Evolutionary conservation across 345 rosid species (phyloP).

Genomic region (Euphorbia tirucalli): DNA sequence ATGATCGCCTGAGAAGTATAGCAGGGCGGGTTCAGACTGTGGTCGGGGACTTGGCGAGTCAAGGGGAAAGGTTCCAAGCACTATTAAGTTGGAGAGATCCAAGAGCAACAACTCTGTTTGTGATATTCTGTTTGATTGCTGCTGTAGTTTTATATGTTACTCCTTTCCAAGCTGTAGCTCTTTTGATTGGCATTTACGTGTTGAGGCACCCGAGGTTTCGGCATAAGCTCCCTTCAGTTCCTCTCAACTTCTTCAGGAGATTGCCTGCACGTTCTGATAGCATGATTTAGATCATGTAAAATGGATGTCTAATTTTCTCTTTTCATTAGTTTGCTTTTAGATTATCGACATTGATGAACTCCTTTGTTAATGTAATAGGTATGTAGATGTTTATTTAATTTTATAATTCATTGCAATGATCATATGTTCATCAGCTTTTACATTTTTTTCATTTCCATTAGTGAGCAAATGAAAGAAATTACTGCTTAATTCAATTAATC

Average conservation of each 20-base stretch:
- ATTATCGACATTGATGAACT: not conserved
- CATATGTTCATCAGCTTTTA: too few species aligned
- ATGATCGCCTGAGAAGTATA: conserved; percentile 31
- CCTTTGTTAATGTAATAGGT: not conserved
- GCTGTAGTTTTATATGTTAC: conserved; percentile 32
- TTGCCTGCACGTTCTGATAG: conserved; percentile 34
- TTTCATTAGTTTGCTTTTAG: not conserved
- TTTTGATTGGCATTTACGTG: conserved; percentile 25
- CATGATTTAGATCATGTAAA: conserved; percentile 17
- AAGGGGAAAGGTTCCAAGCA: conserved; percentile 34
- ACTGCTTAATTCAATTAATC: too few species aligned
- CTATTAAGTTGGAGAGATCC: conserved; percentile 37
- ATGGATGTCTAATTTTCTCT: not conserved
- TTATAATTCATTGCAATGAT: not conserved
- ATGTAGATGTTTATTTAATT: not conserved
- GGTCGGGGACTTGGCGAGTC: conserved; percentile 31
- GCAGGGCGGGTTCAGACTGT: conserved; percentile 35
- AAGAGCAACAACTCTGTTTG: conserved; percentile 30
- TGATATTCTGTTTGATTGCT: conserved; percentile 26
- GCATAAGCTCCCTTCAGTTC: conserved; percentile 33
- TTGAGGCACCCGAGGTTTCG: conserved; percentile 33
- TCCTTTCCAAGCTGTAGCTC: conserved; percentile 29
- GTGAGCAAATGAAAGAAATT: too few species aligned
- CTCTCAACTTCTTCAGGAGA: conserved; percentile 32
- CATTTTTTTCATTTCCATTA: too few species aligned